Evolutionary conservation across 495 filamentous ascomycete genomes (phyloP).

Genomic region (Hyphodiscus hymeniophilus): DNA sequence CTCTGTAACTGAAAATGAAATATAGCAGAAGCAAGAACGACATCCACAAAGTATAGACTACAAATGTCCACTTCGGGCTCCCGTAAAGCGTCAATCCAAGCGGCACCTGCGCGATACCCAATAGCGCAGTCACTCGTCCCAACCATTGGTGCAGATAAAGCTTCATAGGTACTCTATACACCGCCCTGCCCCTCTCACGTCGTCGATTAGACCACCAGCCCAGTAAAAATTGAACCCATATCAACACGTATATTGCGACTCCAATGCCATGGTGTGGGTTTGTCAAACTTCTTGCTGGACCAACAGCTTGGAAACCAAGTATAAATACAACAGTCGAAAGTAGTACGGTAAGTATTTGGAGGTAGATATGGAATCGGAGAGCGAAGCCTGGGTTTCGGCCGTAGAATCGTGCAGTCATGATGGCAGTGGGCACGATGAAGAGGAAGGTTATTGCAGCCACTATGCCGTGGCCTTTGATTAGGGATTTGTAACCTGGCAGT

Average conservation of each 20-base stretch:
- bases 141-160: constrained; percentile 85
- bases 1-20: constrained; percentile 51
- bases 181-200: constrained; percentile 51
- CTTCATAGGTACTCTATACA: constrained; percentile 44
- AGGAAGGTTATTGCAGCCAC: constrained; percentile 85
- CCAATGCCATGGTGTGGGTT: constrained; percentile 97
- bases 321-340: constrained; percentile 66
- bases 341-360: constrained; percentile 70
- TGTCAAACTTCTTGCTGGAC: constrained; percentile 64
- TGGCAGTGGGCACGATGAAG: constrained; percentile 68
- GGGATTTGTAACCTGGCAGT: constrained; percentile 62
- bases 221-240: constrained; percentile 71
- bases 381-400: constrained; percentile 50
- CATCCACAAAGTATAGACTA: constrained; percentile 71
- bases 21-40: constrained; percentile 57
- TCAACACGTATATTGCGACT: constrained; percentile 75
- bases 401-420: constrained; percentile 72
- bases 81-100: constrained; percentile 89
- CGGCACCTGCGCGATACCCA: constrained; percentile 82
- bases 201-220: constrained; percentile 61
- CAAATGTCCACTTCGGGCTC: constrained; percentile 74
- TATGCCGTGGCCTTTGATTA: constrained; percentile 79
- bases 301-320: constrained; percentile 73
- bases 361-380: constrained; percentile 74
- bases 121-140: constrained; percentile 63